Evolutionary conservation across 208 protist species (phyloP), one percentile per base, ranked within the genome.

Genomic region (Acanthamoeba rhysodes): DNA sequence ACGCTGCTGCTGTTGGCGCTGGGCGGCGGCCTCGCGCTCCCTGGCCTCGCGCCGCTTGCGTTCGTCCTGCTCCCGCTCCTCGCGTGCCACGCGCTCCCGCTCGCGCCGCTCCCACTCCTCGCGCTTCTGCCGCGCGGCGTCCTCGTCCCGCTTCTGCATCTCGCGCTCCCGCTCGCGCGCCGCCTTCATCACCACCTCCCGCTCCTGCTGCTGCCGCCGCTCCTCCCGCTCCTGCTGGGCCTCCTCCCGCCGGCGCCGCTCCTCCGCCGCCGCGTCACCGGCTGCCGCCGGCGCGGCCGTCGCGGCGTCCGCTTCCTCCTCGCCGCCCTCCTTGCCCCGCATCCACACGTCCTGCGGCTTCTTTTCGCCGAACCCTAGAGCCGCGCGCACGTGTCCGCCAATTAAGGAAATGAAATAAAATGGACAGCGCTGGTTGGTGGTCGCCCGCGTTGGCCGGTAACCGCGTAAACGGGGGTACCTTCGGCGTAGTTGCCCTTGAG

Each of bases 401-500:
- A n/a, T n/a, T n/a, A n/a, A n/a, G n/a, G n/a, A n/a, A n/a, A n/a
- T n/a, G n/a, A n/a, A n/a, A n/a, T n/a, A n/a, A n/a, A n/a, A n/a
- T 41, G 37, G 37, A 41, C 37, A 4, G 37, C 4, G 4, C 4
- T 41, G 37, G 4, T 41, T 41, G 37, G 37, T 41, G 1, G 37
- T 41, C n/a, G n/a, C n/a, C n/a, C 4, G 37, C 37, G 37, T 1
- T 41, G 37, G 4, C 37, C 37, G 4, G 37, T 41, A 41, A 41
- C 37, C 37, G 37, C 37, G 37, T 1, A 41, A 4, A 41, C 37
- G 37, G 37, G 4, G 37, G 37, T 41, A 29, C 76, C 74, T 41
- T 90, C 82, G 16, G 82, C 82, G 64, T 93, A 93, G 62, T 93
- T 93, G 59, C 87, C 87, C 7, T 34, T 93, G 22, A 4, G 64